Base-by-base conservation (phyloP, 2,329 filamentous ascomycete species). In the Fusarium sp. region DNA sequence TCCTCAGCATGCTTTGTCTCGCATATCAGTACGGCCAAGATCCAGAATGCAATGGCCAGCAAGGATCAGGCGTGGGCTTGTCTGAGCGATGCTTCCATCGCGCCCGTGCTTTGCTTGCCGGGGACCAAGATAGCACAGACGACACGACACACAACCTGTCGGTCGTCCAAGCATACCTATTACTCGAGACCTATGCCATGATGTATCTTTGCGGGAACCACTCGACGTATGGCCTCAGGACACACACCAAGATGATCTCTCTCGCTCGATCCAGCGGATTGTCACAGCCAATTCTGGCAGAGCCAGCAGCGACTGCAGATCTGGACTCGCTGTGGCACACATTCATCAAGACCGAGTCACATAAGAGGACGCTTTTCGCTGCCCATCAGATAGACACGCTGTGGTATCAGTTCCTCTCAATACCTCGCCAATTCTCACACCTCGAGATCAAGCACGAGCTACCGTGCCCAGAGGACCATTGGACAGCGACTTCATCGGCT, bases 381-480 rank as follows among this genome's bases (percentile, higher is more conserved):
- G 71, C 77, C 0, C 78, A 80, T 56, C 78, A 80, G 51, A 72
- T 80, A 25, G 78, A 80, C 52, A 72, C 78, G 0, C 60, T 79
- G 3, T 80, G 77, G 76, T 80, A 80, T 54, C 77, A 80, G 45
- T 72, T 79, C 45, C 66, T 80, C 10, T 77, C 75, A 2, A 69
- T 77, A 13, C 75, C 75, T 6, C 71, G 75, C 6, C 69, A 65
- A 7, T 61, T 78, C 12, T 77, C 76, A 1, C 73, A 80, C 39
- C 68, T 80, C 4, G 79, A 81, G 67, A 75, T 81, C 59, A 80
- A 80, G 57, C 76, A 80, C 48, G 74, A 78, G 13, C 67, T 81
- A 5, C 79, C 79, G 2, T 79, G 76, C 43, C 73, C 76, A 0
- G 70, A 73, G 41, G 70, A 72, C 12, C 70, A 72, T 49, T 81